Evolutionary conservation across 163 green algal genomes (phyloP).

Genomic region (Picocystis sp.): DNA sequence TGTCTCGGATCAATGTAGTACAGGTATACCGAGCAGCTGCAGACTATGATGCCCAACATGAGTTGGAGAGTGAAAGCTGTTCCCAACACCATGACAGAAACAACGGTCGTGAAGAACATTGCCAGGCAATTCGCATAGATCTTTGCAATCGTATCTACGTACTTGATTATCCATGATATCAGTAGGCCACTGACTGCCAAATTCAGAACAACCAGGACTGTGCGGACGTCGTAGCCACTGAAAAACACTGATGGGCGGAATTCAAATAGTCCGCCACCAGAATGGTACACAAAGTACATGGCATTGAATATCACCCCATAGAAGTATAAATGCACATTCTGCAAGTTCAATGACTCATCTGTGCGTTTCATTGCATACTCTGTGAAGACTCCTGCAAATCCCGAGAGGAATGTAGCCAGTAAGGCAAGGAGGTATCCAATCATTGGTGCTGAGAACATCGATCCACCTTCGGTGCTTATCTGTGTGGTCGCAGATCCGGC

Average conservation of each 20-base stretch:
- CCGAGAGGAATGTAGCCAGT: conserved; percentile 33
- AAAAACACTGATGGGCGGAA: conserved; percentile 3
- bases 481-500: conserved; percentile 37
- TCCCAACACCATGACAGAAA: conserved; percentile 30
- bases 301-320: conserved; percentile 49
- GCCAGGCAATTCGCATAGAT: conserved; percentile 46
- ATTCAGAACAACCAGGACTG: conserved; percentile 47
- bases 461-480: conserved; percentile 22
- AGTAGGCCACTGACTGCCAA: conserved; percentile 43
- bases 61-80: conserved; percentile 33
- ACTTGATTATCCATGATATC: conserved; percentile 58
- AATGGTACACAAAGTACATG: conserved; percentile 14
- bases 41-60: conserved; percentile 22
- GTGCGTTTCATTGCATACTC: conserved; percentile 61
- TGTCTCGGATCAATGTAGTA: no score
- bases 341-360: conserved; percentile 50
- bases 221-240: conserved; percentile 31
- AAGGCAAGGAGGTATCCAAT: conserved; percentile 39
- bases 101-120: conserved; percentile 43
- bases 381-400: conserved; percentile 47
- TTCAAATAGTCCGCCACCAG: background rate
- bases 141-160: conserved; percentile 40
- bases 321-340: conserved; percentile 55
- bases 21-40: no score
- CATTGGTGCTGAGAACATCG: background rate